Evolutionary conservation across 1,284 basidiomycete genomes (phyloP).

Genomic region (Cutaneotrichosporon cavernicola): DNA sequence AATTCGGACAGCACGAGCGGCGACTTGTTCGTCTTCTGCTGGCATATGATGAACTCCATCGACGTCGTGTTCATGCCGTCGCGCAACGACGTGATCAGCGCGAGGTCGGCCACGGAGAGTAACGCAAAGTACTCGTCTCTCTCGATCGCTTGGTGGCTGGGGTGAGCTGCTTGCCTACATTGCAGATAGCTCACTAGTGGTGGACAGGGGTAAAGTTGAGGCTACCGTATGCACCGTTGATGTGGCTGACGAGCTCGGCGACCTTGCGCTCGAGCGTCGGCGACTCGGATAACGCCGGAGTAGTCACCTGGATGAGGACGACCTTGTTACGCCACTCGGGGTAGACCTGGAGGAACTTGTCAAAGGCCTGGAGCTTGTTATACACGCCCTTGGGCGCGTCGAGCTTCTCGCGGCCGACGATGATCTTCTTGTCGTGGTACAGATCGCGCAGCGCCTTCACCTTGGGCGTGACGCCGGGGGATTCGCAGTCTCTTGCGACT

Average conservation of each 20-base stretch:
- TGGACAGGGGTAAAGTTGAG: constrained; percentile 98
- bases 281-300: constrained; percentile 89
- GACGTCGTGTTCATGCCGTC: constrained; percentile 99
- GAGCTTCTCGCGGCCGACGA: constrained; percentile 97
- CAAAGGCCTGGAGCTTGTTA: constrained; percentile 96
- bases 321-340: constrained; percentile 93
- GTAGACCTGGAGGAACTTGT: constrained; percentile 88
- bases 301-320: constrained; percentile 76
- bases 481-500: constrained; percentile 74
- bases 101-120: constrained; percentile 90
- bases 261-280: constrained; percentile 92
- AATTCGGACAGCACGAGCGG: constrained; percentile 94
- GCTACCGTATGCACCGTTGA: constrained; percentile 94
- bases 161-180: constrained; percentile 11
- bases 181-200: constrained; percentile 68
- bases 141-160: constrained; percentile 91
- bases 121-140: constrained; percentile 98
- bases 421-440: constrained; percentile 97
- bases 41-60: constrained; percentile 97
- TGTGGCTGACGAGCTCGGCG: constrained; percentile 90
- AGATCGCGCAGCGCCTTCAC: constrained; percentile 76
- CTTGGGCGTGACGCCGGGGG: constrained; percentile 83
- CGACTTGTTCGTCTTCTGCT: constrained; percentile 72
- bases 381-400: constrained; percentile 97
- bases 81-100: constrained; percentile 90